Conservation (phyloP, 2,329 filamentous ascomycete species). For the Alternaria ethzedia region DNA sequence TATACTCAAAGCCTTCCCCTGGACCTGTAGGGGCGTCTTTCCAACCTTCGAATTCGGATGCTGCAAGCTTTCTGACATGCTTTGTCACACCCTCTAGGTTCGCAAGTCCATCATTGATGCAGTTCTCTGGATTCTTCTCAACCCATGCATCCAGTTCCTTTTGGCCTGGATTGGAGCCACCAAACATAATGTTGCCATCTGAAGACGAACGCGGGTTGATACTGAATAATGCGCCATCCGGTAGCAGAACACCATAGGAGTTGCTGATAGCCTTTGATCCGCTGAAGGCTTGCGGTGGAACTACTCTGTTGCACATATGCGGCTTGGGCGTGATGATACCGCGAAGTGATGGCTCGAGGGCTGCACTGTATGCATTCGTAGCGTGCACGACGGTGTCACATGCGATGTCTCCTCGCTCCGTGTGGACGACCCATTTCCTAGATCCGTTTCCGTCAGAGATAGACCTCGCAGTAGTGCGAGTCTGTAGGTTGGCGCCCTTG, state of each 20-base stretch:
- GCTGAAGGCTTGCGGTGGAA: slow-evolving; percentile 26
- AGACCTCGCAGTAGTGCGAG: slow-evolving; percentile 23
- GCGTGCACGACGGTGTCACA: slow-evolving; percentile 32
- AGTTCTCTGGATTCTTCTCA: slow-evolving; percentile 34
- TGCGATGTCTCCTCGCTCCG: slow-evolving; percentile 24
- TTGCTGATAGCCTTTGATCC: slow-evolving; percentile 33
- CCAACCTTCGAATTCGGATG: slow-evolving; percentile 35
- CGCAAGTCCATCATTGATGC: slow-evolving; percentile 38
- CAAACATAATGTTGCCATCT: slow-evolving; percentile 43
- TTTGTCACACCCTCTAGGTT: slow-evolving; percentile 32
- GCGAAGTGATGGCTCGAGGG: slow-evolving; percentile 26
- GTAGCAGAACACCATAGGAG: slow-evolving; percentile 42
- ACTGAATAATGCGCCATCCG: slow-evolving; percentile 37
- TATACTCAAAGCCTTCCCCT: slow-evolving; percentile 38
- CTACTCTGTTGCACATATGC: slow-evolving; percentile 36
- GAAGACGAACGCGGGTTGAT: slow-evolving; percentile 42
- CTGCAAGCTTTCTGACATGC: slow-evolving; percentile 32
- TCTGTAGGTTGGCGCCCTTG: slow-evolving; percentile 31
- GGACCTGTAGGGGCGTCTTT: slow-evolving; percentile 30
- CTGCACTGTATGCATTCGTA: slow-evolving; percentile 35
- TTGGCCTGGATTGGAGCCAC: slow-evolving; percentile 43
- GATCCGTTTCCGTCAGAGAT: slow-evolving; percentile 3
- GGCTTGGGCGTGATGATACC: slow-evolving; percentile 36
- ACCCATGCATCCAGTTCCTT: slow-evolving; percentile 39
- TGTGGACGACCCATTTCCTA: slow-evolving; percentile 26